phyloP scores from a whole-genome alignment of 1,284 basidiomycete genomes.

The Apiotrichum sp. region DNA sequence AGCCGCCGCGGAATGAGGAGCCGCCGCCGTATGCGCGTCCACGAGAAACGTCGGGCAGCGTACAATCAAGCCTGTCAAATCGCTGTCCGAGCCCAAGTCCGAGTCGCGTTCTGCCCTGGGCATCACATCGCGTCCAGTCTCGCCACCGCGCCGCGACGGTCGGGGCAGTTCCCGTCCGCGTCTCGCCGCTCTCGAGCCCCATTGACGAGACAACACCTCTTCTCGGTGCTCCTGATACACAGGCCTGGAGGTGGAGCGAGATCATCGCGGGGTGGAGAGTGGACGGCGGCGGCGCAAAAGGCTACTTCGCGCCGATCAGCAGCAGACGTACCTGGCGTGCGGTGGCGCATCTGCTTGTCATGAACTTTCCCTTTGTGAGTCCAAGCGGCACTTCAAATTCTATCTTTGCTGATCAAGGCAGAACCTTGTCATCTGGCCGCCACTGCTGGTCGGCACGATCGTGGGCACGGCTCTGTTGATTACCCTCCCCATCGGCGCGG shows the following conservation, averaged over 20 bases:
- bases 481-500: slow-evolving; percentile 43
- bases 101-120: too few relatives aligned
- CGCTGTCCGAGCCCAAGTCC: too few relatives aligned
- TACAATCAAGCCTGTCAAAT: too few relatives aligned
- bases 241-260: background rate
- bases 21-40: slow-evolving; percentile 33
- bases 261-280: slow-evolving; percentile 4
- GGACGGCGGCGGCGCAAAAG: slow-evolving; percentile 14
- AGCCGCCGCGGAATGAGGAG: slow-evolving; percentile 28
- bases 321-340: slow-evolving; percentile 33
- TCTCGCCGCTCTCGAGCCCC: slow-evolving; percentile 5
- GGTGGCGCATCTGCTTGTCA: slow-evolving; percentile 32
- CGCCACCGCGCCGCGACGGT: background rate
- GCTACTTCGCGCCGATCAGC: slow-evolving; percentile 35
- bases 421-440: slow-evolving; percentile 43
- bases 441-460: slow-evolving; percentile 40
- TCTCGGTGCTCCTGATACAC: slow-evolving; percentile 5
- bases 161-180: background rate
- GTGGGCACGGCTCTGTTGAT: slow-evolving; percentile 44
- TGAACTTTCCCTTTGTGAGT: slow-evolving; percentile 46
- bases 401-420: slow-evolving; percentile 9
- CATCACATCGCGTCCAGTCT: slow-evolving; percentile 18
- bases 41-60: too few relatives aligned
- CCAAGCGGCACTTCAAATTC: too few relatives aligned
- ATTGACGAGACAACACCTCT: slow-evolving; percentile 29